Conservation (phyloP, 1,284 basidiomycete species). For the Apiotrichum veenhuisii region DNA sequence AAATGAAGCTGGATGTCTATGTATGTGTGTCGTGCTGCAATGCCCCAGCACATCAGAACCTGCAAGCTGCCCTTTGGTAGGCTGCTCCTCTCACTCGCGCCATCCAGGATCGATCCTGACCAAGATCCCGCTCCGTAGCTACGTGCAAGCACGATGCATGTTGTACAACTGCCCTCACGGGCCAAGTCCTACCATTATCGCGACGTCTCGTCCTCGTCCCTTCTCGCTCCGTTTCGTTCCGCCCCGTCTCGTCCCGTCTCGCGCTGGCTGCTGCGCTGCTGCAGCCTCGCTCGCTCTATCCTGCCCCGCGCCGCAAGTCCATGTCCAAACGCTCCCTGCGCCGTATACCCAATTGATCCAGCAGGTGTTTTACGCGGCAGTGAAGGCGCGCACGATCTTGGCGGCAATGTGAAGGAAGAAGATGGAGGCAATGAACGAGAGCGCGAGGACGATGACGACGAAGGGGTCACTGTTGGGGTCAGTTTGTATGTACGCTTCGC, state of each 20-base stretch:
- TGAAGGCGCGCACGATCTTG: constrained; percentile 86
- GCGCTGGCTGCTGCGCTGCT: no score
- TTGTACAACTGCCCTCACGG: constrained; percentile 10
- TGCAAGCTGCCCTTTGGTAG: no score
- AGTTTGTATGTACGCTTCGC: constrained; percentile 1
- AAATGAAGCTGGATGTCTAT: no score
- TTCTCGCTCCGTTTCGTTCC: not conserved
- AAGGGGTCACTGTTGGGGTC: constrained; percentile 75
- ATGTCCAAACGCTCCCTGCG: no score
- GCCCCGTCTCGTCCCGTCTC: no score
- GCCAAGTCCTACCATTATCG: not conserved
- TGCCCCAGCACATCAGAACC: no score
- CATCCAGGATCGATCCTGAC: no score
- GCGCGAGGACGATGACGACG: constrained; percentile 92
- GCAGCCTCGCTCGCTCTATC: no score
- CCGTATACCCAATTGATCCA: no score
- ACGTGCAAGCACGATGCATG: constrained; percentile 8
- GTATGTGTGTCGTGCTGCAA: no score
- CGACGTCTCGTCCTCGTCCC: not conserved
- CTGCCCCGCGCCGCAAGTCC: no score
- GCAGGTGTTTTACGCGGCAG: constrained; percentile 70
- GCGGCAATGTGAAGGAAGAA: constrained; percentile 98
- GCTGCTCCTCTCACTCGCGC: no score
- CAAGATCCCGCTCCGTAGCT: not conserved
- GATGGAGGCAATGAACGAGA: constrained; percentile 97